These are phyloP conservation scores for Pleurotus cornucopiae DNA, from an alignment of 768 basidiomycete genomes.

Conservation along the genomic window DNA sequence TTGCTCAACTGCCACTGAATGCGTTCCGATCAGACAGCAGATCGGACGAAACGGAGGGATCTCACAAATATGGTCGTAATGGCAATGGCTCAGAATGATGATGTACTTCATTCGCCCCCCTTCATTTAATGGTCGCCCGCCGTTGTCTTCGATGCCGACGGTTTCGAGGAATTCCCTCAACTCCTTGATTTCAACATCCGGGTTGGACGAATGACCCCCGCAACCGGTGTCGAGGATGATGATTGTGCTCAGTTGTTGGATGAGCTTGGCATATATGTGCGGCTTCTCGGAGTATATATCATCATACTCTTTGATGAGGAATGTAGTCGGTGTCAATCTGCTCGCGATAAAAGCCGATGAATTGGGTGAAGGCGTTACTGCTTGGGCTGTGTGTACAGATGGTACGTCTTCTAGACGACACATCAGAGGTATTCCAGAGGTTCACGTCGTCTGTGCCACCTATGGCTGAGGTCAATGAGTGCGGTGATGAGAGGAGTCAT, in stretches of 20 bases:
- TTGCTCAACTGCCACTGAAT: constrained; percentile 43
- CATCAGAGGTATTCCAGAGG: too few relatives aligned
- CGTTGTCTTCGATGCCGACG: constrained; percentile 37
- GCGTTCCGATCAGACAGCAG: background rate
- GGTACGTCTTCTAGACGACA: too few relatives aligned
- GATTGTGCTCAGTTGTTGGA: constrained; percentile 33
- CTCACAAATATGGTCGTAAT: constrained; percentile 58
- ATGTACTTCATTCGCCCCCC: constrained; percentile 37
- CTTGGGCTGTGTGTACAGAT: too few relatives aligned
- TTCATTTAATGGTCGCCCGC: constrained; percentile 37
- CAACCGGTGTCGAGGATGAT: constrained; percentile 55
- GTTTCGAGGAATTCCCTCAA: constrained; percentile 48
- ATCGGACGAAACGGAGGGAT: constrained; percentile 9
- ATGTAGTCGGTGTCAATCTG: constrained; percentile 25
- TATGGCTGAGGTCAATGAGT: background rate
- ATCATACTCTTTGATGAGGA: constrained; percentile 45
- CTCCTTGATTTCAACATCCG: constrained; percentile 33
- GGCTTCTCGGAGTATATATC: constrained; percentile 50
- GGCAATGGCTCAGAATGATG: constrained; percentile 49
- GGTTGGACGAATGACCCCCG: constrained; percentile 40
- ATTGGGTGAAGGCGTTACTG: background rate
- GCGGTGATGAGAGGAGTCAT: constrained; percentile 3
- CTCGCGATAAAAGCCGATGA: constrained; percentile 23
- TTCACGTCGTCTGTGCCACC: too few relatives aligned
- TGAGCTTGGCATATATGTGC: constrained; percentile 48